Evolutionary conservation across 2,329 filamentous ascomycete species (phyloP).

Genomic region (Trichoderma atroviride): DNA sequence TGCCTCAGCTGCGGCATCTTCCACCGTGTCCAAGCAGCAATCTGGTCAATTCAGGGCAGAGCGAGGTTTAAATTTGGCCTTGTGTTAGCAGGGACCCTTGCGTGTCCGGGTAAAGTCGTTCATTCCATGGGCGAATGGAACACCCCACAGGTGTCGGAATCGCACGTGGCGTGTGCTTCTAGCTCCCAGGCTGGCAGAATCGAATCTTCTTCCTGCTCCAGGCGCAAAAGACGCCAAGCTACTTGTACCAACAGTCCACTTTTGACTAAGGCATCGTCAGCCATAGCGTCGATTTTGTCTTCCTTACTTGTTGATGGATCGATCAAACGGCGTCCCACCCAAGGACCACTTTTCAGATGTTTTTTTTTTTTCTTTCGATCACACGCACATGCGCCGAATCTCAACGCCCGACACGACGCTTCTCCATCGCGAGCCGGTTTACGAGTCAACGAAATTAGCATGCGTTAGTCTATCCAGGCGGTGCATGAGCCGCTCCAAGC

Average conservation of each 20-base stretch:
- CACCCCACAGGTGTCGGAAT: conserved; percentile 22
- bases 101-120: conserved; percentile 6
- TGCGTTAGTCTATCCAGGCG: conserved; percentile 14
- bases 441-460: conserved; percentile 26
- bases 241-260: conserved; percentile 13
- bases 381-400: conserved; percentile 20
- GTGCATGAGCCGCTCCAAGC: background rate
- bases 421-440: conserved; percentile 21
- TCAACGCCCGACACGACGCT: conserved; percentile 13
- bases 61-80: background rate
- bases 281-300: conserved; percentile 20
- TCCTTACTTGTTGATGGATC: conserved; percentile 11
- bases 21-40: background rate
- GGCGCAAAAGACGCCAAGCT: conserved; percentile 5
- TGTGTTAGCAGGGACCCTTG: background rate
- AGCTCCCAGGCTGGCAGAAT: conserved; percentile 22
- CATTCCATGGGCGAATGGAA: conserved; percentile 14
- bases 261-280: conserved; percentile 3
- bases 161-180: conserved; percentile 23
- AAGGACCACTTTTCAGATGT: conserved; percentile 22
- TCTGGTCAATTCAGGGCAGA: background rate
- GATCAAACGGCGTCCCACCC: conserved; percentile 21
- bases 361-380: conserved; percentile 21
- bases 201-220: conserved; percentile 24
- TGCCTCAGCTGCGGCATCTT: background rate